phyloP scores from a whole-genome alignment of 768 basidiomycete genomes.

The Lactarius vividus region DNA sequence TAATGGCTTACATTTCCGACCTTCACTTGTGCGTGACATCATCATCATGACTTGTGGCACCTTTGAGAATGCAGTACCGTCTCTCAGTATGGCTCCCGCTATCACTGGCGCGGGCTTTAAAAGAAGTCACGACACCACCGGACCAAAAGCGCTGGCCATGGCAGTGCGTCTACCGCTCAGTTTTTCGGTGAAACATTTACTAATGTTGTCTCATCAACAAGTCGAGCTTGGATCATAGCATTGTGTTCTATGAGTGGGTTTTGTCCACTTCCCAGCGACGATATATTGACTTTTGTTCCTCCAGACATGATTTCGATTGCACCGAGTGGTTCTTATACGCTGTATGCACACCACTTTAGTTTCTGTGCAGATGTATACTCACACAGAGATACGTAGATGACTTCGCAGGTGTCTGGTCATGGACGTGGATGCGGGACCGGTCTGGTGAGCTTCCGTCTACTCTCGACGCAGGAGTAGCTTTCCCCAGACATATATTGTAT shows the following conservation, averaged over 20 bases:
- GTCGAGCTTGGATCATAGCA: slow-evolving; percentile 75
- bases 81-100: slow-evolving; percentile 54
- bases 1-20: slow-evolving; percentile 77
- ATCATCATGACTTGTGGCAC: slow-evolving; percentile 4
- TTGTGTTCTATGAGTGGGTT: slow-evolving; percentile 72
- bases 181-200: not conserved
- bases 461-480: not conserved
- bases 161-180: slow-evolving; percentile 31
- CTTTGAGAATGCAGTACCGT: slow-evolving; percentile 17
- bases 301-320: slow-evolving; percentile 68
- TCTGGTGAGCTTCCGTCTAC: not conserved
- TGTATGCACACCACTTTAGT: slow-evolving; percentile 39
- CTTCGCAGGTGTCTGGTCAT: slow-evolving; percentile 4
- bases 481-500: not conserved
- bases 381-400: not conserved
- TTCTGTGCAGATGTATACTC: not conserved
- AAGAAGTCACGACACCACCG: slow-evolving; percentile 37
- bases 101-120: slow-evolving; percentile 53
- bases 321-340: slow-evolving; percentile 80
- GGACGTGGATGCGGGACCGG: slow-evolving; percentile 15
- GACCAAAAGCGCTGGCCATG: slow-evolving; percentile 62
- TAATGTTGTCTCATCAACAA: slow-evolving; percentile 29
- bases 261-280: not conserved
- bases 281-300: slow-evolving; percentile 11
- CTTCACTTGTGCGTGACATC: slow-evolving; percentile 60